Evolutionary conservation across 192 early-diverging fungal genomes (phyloP).

Genomic region (Geranomyces michiganensis): DNA sequence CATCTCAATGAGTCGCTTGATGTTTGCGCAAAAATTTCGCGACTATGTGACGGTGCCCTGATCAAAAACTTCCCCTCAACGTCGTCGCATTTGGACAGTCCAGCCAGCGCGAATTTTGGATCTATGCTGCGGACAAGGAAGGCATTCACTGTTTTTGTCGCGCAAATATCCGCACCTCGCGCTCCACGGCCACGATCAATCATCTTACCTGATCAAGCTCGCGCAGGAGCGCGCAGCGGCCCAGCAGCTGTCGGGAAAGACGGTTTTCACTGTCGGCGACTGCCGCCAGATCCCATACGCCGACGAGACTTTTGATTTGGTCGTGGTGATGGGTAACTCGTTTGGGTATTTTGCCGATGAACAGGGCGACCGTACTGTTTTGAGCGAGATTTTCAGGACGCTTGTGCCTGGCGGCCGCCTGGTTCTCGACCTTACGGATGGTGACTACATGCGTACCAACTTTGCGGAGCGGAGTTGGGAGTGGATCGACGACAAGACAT

Average conservation of each 20-base stretch:
- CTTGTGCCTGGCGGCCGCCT: constrained; percentile 57
- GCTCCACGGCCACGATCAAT: constrained; percentile 65
- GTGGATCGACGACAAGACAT: constrained; percentile 65
- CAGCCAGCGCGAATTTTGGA: constrained; percentile 51
- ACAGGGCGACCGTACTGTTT: constrained; percentile 48
- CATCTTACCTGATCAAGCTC: constrained; percentile 58
- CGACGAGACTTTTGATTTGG: constrained; percentile 53
- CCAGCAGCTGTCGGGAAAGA: constrained; percentile 23
- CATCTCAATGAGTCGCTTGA: too few species aligned
- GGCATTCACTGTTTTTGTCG: constrained; percentile 58
- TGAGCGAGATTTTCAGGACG: constrained; percentile 54
- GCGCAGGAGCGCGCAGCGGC: constrained; percentile 49
- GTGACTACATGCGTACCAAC: constrained; percentile 57
- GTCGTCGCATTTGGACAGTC: not conserved
- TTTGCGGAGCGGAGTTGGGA: constrained; percentile 64
- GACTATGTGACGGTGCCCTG: too few species aligned
- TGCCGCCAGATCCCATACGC: constrained; percentile 59
- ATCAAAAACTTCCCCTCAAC: too few species aligned
- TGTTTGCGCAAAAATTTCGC: too few species aligned
- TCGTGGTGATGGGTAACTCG: constrained; percentile 67
- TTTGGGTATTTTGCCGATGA: constrained; percentile 70
- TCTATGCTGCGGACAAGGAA: constrained; percentile 73
- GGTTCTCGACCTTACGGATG: constrained; percentile 65
- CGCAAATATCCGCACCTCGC: constrained; percentile 57
- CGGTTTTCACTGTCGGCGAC: constrained; percentile 64